Conservation (phyloP, 1,284 basidiomycete species). For the Apiotrichum siamense region DNA sequence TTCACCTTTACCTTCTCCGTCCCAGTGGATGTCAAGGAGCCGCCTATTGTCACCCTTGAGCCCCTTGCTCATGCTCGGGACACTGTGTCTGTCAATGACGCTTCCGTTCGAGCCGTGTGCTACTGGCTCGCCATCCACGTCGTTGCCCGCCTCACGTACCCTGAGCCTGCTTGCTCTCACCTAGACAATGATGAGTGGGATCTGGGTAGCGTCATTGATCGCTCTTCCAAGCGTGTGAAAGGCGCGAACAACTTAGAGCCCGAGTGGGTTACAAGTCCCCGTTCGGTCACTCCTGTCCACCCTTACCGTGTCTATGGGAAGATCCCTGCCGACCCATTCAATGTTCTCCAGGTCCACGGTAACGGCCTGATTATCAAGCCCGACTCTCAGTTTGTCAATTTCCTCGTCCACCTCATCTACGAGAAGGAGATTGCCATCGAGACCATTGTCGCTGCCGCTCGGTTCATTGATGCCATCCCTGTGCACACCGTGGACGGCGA, state of each 20-base stretch:
- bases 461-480: slow-evolving; percentile 13
- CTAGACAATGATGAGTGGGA: slow-evolving; percentile 1
- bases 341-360: slow-evolving; percentile 6
- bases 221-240: not conserved
- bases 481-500: slow-evolving; percentile 10
- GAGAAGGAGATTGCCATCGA: slow-evolving; percentile 6
- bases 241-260: slow-evolving; percentile 1
- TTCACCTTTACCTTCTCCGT: not conserved
- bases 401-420: slow-evolving; percentile 9
- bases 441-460: slow-evolving; percentile 10
- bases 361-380: slow-evolving; percentile 2
- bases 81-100: not conserved
- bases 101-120: not conserved
- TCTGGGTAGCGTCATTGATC: not conserved
- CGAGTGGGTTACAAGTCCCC: not conserved
- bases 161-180: not conserved
- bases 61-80: not conserved
- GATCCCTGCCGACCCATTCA: slow-evolving; percentile 10
- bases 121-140: slow-evolving; percentile 9
- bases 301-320: not conserved
- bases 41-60: not conserved
- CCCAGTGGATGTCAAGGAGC: not conserved
- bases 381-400: slow-evolving; percentile 3
- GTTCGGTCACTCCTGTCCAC: not conserved
- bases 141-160: slow-evolving; percentile 5